Evolutionary conservation across 2,329 filamentous ascomycete species (phyloP).

Genomic region (Onygenales sp.): DNA sequence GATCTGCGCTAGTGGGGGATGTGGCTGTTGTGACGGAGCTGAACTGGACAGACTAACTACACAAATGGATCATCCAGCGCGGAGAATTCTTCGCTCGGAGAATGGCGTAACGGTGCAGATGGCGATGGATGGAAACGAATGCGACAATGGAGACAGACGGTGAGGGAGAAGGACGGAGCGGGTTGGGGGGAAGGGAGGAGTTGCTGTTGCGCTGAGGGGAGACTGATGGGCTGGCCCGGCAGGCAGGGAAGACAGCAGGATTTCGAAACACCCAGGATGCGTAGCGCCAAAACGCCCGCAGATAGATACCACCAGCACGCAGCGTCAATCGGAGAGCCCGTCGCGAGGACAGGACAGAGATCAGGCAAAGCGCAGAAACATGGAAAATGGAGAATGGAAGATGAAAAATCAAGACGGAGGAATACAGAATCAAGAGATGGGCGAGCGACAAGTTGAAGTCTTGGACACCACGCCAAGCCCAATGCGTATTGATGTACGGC

Average conservation of each 20-base stretch:
- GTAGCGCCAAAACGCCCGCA: background rate
- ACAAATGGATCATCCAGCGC: background rate
- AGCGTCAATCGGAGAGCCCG: background rate
- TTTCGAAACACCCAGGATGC: background rate
- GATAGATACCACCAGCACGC: background rate
- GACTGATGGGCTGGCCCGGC: background rate
- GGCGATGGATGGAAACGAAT: background rate
- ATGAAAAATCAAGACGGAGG: background rate
- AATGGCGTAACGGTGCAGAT: background rate
- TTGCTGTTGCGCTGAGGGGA: background rate
- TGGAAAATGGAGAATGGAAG: background rate
- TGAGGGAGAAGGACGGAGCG: background rate
- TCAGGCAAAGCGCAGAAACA: too few species aligned
- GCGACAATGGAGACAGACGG: background rate
- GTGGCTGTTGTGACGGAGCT: background rate
- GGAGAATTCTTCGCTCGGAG: background rate
- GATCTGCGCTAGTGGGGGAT: conserved; percentile 4
- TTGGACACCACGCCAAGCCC: too few species aligned
- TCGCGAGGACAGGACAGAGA: too few species aligned
- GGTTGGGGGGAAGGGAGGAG: background rate
- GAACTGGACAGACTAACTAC: background rate
- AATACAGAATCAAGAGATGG: background rate
- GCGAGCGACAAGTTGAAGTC: background rate
- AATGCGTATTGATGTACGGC: too few species aligned
- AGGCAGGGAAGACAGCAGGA: background rate